Evolutionary conservation across 1,284 basidiomycete genomes (phyloP).

Genomic region (Apiotrichum laibachii): DNA sequence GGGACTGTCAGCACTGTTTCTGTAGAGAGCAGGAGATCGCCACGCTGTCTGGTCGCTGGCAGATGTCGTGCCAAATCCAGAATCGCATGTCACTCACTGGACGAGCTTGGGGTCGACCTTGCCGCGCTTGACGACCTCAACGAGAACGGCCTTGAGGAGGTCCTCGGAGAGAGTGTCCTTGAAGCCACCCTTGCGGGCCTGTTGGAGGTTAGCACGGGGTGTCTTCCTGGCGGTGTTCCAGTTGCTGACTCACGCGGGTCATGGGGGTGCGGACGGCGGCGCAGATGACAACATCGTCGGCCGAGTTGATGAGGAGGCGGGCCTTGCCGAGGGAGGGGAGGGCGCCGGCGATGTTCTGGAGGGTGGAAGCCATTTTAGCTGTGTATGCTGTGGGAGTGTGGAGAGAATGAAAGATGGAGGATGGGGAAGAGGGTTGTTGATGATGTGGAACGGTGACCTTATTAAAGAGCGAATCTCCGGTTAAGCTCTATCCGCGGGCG

Average conservation of each 20-base stretch:
- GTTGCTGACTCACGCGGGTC: slow-evolving; percentile 64
- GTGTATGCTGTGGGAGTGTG: too few species aligned
- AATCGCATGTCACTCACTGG: slow-evolving; percentile 39
- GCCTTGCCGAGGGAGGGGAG: slow-evolving; percentile 55
- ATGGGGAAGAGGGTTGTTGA: too few species aligned
- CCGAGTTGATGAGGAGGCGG: slow-evolving; percentile 59
- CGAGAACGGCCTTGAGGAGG: slow-evolving; percentile 76
- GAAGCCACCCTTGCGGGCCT: slow-evolving; percentile 81
- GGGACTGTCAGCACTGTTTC: slow-evolving; percentile 48
- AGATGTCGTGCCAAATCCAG: slow-evolving; percentile 22
- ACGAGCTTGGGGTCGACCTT: slow-evolving; percentile 47
- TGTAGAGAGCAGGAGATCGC: slow-evolving; percentile 54
- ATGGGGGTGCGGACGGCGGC: slow-evolving; percentile 82
- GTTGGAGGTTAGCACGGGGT: not conserved
- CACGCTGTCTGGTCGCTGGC: not conserved
- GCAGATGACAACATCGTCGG: slow-evolving; percentile 87
- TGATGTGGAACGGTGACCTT: too few species aligned
- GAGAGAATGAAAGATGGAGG: too few species aligned
- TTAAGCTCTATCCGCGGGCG: too few species aligned
- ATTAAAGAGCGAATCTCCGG: too few species aligned
- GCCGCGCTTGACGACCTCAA: slow-evolving; percentile 59
- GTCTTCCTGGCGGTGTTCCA: not conserved
- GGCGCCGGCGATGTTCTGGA: slow-evolving; percentile 44
- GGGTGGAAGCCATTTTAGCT: slow-evolving; percentile 41
- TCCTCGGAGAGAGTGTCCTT: slow-evolving; percentile 91